Base-by-base conservation (phyloP, 2,329 filamentous ascomycete genomes). In the Kalaharituber pfeilii region DNA sequence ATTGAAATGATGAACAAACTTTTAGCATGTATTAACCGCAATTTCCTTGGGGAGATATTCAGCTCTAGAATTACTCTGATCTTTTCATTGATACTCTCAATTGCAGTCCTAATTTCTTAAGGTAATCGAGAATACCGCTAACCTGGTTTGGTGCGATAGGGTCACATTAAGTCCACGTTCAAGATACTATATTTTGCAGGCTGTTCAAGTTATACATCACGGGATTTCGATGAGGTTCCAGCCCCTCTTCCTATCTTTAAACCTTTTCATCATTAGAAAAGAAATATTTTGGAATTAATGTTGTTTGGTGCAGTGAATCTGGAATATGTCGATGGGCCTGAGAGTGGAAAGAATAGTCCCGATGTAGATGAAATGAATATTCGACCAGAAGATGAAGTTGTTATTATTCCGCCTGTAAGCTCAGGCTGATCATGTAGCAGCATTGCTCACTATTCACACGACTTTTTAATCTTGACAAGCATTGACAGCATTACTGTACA, bases 401-500 rank as follows among this genome's bases (percentile, higher is more conserved):
- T 83, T 42, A 82, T 93, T 30, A 89, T 93, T 55, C 86, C 86
- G 29, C 86, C 86, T 8, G 86, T 93, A 60, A 93, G 86, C 72
- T 87, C 86, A 33, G 86, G 86, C 3, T 91, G 67, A 75, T 56
- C 36, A 24, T n/a, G 9, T 47, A 36, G 20, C 6, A n/a, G n/a
- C n/a, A n/a, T n/a, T n/a, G n/a, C n/a, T n/a, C n/a, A n/a, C n/a
- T n/a, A n/a, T n/a, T n/a, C n/a, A n/a, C n/a, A n/a, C n/a, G n/a
- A n/a, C n/a, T n/a, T n/a, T n/a, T n/a, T n/a, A n/a, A n/a, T n/a
- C n/a, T n/a, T n/a, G n/a, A n/a, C n/a, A n/a, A n/a, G n/a, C n/a
- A n/a, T n/a, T n/a, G n/a, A n/a, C n/a, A n/a, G n/a, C n/a, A n/a
- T n/a, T n/a, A n/a, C n/a, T n/a, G n/a, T n/a, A n/a, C n/a, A n/a